Conservation (phyloP, 352 stramenopile genomes). For the Phytophthora colocasiae region DNA sequence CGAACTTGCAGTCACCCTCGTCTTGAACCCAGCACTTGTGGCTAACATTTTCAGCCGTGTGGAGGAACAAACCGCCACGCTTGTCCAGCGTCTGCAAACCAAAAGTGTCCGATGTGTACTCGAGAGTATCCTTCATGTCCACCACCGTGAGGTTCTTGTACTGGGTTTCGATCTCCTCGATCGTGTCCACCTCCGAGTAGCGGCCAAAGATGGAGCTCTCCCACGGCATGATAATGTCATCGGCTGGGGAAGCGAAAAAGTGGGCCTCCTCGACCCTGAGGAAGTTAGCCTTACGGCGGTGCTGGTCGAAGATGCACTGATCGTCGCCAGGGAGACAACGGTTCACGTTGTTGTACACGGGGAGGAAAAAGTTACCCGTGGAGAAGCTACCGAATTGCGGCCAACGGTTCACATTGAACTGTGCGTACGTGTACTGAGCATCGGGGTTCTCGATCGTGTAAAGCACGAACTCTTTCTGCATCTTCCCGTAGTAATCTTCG, state of each 20-base stretch:
- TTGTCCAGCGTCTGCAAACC: constrained; percentile 44
- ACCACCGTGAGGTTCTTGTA: constrained; percentile 35
- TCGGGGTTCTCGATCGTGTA: constrained; percentile 21
- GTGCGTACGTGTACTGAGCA: constrained; percentile 30
- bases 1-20: constrained; percentile 21
- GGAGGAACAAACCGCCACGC: constrained; percentile 30
- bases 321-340: constrained; percentile 1
- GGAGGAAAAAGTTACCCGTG: constrained; percentile 28
- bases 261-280: constrained; percentile 35
- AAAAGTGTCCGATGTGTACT: constrained; percentile 53
- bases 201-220: constrained; percentile 7
- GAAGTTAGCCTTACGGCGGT: constrained; percentile 36
- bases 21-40: constrained; percentile 48
- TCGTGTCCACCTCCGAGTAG: constrained; percentile 4
- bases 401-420: constrained; percentile 36
- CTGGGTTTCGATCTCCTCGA: constrained; percentile 28
- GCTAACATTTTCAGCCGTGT: constrained; percentile 29
- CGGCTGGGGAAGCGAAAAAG: constrained; percentile 49
- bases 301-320: constrained; percentile 11
- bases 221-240: constrained; percentile 32
- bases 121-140: constrained; percentile 33
- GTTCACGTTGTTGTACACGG: constrained; percentile 41
- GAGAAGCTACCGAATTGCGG: constrained; percentile 28
- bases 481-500: constrained; percentile 29
- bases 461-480: constrained; percentile 38